Evolutionary conservation across 108 stramenopile species (phyloP).

Genomic region (Cylindrotheca fusiformis): DNA sequence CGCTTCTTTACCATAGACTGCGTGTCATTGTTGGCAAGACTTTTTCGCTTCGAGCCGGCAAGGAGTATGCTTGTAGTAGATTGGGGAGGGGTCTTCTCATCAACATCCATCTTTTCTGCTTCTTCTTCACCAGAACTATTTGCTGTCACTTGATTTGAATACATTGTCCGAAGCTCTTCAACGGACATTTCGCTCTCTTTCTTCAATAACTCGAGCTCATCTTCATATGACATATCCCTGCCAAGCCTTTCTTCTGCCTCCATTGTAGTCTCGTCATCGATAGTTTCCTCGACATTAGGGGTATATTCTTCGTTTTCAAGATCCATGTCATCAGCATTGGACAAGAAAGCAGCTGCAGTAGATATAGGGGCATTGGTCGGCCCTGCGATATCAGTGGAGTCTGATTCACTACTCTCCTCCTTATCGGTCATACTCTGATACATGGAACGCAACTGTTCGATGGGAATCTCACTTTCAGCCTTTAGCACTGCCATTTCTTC

Average conservation of each 20-base stretch:
- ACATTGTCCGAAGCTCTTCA: slow-evolving; percentile 67
- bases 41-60: no score
- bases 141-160: slow-evolving; percentile 31
- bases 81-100: not conserved
- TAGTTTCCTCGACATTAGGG: slow-evolving; percentile 2
- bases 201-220: slow-evolving; percentile 61
- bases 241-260: slow-evolving; percentile 70
- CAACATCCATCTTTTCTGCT: slow-evolving; percentile 2
- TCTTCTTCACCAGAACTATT: not conserved
- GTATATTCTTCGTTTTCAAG: slow-evolving; percentile 8
- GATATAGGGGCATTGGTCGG: no score
- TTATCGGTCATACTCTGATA: slow-evolving; percentile 23
- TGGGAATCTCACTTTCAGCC: slow-evolving; percentile 69
- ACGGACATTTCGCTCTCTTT: slow-evolving; percentile 74
- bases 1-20: slow-evolving; percentile 6
- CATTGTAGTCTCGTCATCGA: slow-evolving; percentile 78
- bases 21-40: no score
- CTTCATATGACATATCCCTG: slow-evolving; percentile 65
- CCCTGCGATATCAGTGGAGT: no score
- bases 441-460: slow-evolving; percentile 65
- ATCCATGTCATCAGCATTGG: not conserved
- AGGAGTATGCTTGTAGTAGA: no score
- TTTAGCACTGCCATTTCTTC: slow-evolving; percentile 65
- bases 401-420: no score
- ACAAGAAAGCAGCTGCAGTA: no score